phyloP scores from a whole-genome alignment of 192 early-diverging fungal species.

The Coemansia sp. region DNA sequence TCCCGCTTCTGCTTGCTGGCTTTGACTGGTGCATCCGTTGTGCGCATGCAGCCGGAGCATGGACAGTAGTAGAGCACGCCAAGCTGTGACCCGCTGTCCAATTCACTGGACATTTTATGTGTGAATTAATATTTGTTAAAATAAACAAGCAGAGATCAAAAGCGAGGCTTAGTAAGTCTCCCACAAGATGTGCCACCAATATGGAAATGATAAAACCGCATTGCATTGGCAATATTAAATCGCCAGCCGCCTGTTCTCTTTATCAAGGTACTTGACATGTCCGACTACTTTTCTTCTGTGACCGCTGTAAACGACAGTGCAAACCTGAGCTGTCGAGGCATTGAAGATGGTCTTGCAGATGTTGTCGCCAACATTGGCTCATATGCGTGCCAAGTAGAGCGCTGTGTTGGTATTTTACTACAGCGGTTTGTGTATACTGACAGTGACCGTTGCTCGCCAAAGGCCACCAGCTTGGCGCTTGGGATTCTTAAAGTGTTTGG shows the following conservation, averaged over 20 bases:
- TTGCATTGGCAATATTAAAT: background rate
- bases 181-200: slow-evolving; percentile 1
- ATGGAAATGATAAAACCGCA: background rate
- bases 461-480: slow-evolving; percentile 27
- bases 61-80: slow-evolving; percentile 45
- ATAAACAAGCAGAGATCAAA: slow-evolving; percentile 4
- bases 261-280: background rate
- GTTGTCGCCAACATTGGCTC: slow-evolving; percentile 8
- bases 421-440: slow-evolving; percentile 38
- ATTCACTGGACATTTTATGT: background rate
- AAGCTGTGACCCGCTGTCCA: slow-evolving; percentile 2
- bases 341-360: slow-evolving; percentile 26
- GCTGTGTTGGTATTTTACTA: slow-evolving; percentile 8
- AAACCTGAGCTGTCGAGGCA: background rate
- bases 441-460: slow-evolving; percentile 20
- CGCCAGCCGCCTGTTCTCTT: background rate
- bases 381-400: slow-evolving; percentile 1
- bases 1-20: background rate
- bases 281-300: background rate
- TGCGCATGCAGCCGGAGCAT: slow-evolving; percentile 20
- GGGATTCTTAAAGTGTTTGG: slow-evolving; percentile 34
- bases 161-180: background rate
- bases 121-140: background rate
- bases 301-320: background rate
- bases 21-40: slow-evolving; percentile 1